A percentile compares a stretch with the other conserved stretches of the same genome.
These are phyloP conservation scores for Pseudoperonospora humuli DNA, from an alignment of 352 stramenopile species.

Conservation along the genomic window DNA sequence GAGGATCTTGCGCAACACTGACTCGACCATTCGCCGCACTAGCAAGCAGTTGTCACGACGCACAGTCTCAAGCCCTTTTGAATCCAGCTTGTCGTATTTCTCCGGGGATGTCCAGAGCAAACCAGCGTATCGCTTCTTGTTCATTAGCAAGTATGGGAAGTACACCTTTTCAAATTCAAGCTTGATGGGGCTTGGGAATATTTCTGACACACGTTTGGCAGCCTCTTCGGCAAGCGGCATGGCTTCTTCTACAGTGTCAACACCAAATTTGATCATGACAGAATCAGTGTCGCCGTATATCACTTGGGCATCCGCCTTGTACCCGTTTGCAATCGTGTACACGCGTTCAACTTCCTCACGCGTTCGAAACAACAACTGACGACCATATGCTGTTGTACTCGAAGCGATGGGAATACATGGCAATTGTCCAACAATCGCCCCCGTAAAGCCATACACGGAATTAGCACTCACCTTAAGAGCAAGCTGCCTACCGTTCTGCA, in stretches of 20 bases:
- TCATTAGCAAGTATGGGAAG: constrained; percentile 99
- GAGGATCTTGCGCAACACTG: constrained; percentile 96
- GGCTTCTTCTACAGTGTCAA: constrained; percentile 91
- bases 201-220: constrained; percentile 91
- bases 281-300: constrained; percentile 99
- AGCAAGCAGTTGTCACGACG: constrained; percentile 98
- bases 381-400: constrained; percentile 97
- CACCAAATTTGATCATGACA: constrained; percentile 99
- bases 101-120: constrained; percentile 85
- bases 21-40: constrained; percentile 96
- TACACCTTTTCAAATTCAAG: constrained; percentile 99
- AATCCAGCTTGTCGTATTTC: constrained; percentile 99
- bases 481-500: constrained; percentile 98
- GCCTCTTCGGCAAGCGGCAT: constrained; percentile 97
- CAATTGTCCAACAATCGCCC: constrained; percentile 96
- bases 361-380: constrained; percentile 95
- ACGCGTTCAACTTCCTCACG: constrained; percentile 94
- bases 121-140: constrained; percentile 96
- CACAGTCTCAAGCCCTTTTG: constrained; percentile 97
- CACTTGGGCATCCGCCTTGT: constrained; percentile 93
- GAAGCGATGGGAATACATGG: constrained; percentile 98
- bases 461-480: constrained; percentile 97
- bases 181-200: constrained; percentile 96
- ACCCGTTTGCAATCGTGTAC: constrained; percentile 92
- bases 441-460: constrained; percentile 99